phyloP scores from a whole-genome alignment of 2,329 filamentous ascomycete species.

The Beauveria asiatica region DNA sequence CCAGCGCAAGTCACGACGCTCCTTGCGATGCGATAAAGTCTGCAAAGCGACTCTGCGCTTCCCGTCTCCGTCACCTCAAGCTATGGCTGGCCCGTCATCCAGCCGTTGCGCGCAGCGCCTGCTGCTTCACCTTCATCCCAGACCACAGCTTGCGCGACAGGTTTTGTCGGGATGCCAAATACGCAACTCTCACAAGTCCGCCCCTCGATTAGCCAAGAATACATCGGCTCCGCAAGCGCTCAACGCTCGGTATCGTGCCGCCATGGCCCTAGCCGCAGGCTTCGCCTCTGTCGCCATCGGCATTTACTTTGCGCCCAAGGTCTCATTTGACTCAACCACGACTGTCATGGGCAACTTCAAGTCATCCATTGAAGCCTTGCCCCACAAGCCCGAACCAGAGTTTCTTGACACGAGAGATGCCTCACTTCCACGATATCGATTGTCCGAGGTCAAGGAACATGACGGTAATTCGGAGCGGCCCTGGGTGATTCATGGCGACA shows the following conservation, averaged over 20 bases:
- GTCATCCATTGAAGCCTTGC: not conserved
- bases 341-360: conserved; percentile 3
- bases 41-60: not conserved
- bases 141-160: not conserved
- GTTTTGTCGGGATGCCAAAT: not conserved
- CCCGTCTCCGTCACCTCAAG: not conserved
- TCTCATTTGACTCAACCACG: conserved; percentile 1
- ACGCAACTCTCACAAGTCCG: not conserved
- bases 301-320: not conserved
- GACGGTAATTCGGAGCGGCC: conserved; percentile 43
- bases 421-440: conserved; percentile 38
- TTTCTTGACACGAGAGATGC: conserved; percentile 27
- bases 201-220: not conserved
- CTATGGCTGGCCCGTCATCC: conserved; percentile 13
- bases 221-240: not conserved
- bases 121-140: not conserved
- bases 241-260: not conserved
- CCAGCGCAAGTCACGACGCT: not conserved
- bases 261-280: not conserved
- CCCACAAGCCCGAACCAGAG: not conserved
- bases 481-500: conserved; percentile 56
- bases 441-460: conserved; percentile 44
- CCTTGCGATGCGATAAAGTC: not conserved
- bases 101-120: conserved; percentile 13
- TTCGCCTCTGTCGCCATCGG: not conserved